A percentile compares a stretch with the other conserved stretches of the same genome.
phyloP scores from a whole-genome alignment of 2,329 filamentous ascomycete species.

The Penicillium sp. region DNA sequence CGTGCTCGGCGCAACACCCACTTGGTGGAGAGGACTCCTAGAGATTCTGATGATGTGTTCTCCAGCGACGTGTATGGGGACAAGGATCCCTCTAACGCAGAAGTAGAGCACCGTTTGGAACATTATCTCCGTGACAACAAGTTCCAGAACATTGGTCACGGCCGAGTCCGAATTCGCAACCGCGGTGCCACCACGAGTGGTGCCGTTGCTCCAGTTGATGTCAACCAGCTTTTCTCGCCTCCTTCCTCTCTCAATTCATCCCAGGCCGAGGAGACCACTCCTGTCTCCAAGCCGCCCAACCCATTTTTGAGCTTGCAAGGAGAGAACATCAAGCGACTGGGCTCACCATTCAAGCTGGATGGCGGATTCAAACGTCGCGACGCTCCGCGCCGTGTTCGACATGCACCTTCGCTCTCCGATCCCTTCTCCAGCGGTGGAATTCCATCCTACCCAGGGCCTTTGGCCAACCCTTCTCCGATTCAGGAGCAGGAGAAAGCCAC shows the following conservation, averaged over 20 bases:
- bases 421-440: constrained; percentile 35
- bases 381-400: constrained; percentile 30
- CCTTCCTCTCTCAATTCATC: constrained; percentile 34
- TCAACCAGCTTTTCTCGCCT: constrained; percentile 53
- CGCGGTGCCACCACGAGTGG: constrained; percentile 58
- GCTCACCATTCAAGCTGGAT: constrained; percentile 46
- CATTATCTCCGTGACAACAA: constrained; percentile 40
- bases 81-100: constrained; percentile 51
- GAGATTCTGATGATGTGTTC: constrained; percentile 45
- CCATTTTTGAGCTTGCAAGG: constrained; percentile 32
- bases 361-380: constrained; percentile 31
- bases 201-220: constrained; percentile 49
- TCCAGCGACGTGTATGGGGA: constrained; percentile 39
- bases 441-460: constrained; percentile 17
- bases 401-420: constrained; percentile 43
- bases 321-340: constrained; percentile 44
- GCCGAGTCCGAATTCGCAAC: constrained; percentile 55
- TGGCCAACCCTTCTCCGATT: constrained; percentile 12
- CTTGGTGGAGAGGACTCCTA: constrained; percentile 46
- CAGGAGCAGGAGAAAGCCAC: constrained; percentile 14
- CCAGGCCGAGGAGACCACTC: constrained; percentile 22
- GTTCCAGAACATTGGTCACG: constrained; percentile 47
- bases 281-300: constrained; percentile 22
- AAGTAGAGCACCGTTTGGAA: constrained; percentile 52
- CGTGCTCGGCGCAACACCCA: constrained; percentile 51